These are phyloP conservation scores for Termitomyces sp. DNA, from an alignment of 768 basidiomycete species.

Conservation along the genomic window DNA sequence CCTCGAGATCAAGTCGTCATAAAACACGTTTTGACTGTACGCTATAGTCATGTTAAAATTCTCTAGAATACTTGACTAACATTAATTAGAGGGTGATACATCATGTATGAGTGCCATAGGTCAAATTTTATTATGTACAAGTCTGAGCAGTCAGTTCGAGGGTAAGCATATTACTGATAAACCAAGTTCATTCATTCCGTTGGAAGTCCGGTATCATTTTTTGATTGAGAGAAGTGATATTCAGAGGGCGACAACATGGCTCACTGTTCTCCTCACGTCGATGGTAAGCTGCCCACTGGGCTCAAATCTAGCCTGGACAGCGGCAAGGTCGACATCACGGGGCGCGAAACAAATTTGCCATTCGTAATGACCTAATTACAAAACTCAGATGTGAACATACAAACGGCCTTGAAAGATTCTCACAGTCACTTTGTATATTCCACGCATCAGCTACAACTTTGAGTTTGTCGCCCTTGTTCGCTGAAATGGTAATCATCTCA, in stretches of 20 bases:
- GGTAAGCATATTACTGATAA: not conserved
- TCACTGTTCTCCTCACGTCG: constrained; percentile 29
- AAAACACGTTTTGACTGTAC: not conserved
- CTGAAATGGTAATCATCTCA: constrained; percentile 62
- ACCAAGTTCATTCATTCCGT: not conserved
- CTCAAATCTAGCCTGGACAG: constrained; percentile 45
- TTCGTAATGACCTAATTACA: constrained; percentile 47
- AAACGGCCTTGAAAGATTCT: constrained; percentile 19
- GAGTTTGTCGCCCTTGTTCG: constrained; percentile 52
- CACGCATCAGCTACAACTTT: constrained; percentile 57
- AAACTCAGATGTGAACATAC: constrained; percentile 1
- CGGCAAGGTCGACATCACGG: constrained; percentile 48
- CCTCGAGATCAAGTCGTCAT: not conserved
- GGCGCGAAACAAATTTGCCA: constrained; percentile 54
- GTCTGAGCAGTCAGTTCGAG: not conserved
- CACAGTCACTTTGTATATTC: constrained; percentile 56
- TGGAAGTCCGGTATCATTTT: not conserved
- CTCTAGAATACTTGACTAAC: not conserved
- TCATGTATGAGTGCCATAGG: not conserved
- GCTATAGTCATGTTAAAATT: not conserved
- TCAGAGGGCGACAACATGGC: not conserved
- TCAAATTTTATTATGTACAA: not conserved
- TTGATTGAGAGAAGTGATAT: not conserved
- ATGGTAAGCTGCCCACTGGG: constrained; percentile 40
- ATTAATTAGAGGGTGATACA: not conserved